Evolutionary conservation across 306 rosid species (phyloP).

Genomic region (Parietaria judaica): DNA sequence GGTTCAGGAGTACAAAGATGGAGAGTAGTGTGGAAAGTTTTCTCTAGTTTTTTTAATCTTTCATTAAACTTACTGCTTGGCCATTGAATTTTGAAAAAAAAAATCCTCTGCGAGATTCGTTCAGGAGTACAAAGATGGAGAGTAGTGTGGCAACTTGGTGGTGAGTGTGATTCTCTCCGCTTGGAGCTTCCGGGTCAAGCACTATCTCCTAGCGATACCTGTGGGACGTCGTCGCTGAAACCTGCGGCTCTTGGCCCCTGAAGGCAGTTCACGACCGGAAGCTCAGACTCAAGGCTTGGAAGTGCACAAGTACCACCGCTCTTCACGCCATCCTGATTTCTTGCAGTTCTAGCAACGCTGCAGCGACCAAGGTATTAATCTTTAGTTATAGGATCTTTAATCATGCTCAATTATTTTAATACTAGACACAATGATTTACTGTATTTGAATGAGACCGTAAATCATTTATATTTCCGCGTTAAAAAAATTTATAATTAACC

Average conservation of each 20-base stretch:
- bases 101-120: not conserved
- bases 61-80: not conserved
- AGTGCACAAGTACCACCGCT: not conserved
- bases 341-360: not conserved
- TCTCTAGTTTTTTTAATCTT: too few species aligned
- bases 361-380: too few species aligned
- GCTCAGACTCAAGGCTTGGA: not conserved
- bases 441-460: too few species aligned
- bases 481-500: too few species aligned
- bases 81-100: not conserved
- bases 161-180: not conserved
- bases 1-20: not conserved
- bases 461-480: too few species aligned
- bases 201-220: not conserved
- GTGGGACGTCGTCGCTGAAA: not conserved
- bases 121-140: not conserved
- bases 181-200: not conserved
- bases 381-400: too few species aligned
- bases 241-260: not conserved
- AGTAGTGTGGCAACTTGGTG: not conserved
- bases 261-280: not conserved
- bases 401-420: too few species aligned
- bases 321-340: conserved; percentile 2
- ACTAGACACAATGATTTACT: too few species aligned
- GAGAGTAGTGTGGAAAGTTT: not conserved